Evolutionary conservation across 2,329 filamentous ascomycete genomes (phyloP).

Genomic region (Eurotiales sp.): DNA sequence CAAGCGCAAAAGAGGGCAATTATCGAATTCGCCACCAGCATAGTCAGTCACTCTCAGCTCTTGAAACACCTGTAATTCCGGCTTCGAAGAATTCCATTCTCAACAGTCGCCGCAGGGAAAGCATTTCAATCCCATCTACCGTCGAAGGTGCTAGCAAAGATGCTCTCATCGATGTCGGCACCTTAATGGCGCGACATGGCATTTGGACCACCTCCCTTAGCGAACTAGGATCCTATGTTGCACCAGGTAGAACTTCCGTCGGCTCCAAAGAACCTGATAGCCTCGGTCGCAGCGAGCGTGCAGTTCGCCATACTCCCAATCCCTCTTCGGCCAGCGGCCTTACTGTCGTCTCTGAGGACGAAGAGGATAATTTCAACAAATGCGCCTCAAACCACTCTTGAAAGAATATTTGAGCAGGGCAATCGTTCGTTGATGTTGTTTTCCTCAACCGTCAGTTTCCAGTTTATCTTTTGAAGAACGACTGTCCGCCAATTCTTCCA

Average conservation of each 20-base stretch:
- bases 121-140: slow-evolving; percentile 10
- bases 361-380: slow-evolving; percentile 11
- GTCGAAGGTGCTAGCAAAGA: not conserved
- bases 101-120: slow-evolving; percentile 7
- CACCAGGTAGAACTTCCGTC: not conserved
- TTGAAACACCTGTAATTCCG: not conserved
- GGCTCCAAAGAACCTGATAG: not conserved
- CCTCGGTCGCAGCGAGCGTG: not conserved
- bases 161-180: not conserved
- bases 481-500: no score
- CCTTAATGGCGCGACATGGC: slow-evolving; percentile 11
- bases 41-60: slow-evolving; percentile 12
- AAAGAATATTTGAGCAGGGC: no score
- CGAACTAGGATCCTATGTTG: not conserved
- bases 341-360: slow-evolving; percentile 11
- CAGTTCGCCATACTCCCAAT: slow-evolving; percentile 4
- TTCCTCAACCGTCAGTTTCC: not conserved
- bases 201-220: slow-evolving; percentile 6
- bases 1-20: not conserved
- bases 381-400: not conserved
- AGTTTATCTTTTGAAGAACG: no score
- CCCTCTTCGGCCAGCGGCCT: slow-evolving; percentile 7
- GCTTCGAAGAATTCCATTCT: not conserved
- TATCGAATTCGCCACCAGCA: slow-evolving; percentile 8
- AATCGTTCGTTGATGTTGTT: not conserved